Evolutionary conservation across 176 grass and related monocot genomes (phyloP).

Genomic region (Pontederia paniculata): DNA sequence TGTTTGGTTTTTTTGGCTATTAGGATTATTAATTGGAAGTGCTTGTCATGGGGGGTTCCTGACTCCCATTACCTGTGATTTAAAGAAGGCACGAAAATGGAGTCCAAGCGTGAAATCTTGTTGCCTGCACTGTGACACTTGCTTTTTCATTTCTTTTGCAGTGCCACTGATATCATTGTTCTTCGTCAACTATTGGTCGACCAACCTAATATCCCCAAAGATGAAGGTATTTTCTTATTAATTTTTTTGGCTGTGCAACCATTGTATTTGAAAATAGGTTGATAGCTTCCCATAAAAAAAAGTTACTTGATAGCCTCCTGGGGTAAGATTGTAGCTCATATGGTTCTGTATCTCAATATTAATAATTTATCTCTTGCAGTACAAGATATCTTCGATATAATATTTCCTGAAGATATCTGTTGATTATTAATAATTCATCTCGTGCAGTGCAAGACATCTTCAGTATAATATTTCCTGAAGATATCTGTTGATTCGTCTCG

Average conservation of each 20-base stretch:
- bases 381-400: constrained; percentile 65
- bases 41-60: no score
- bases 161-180: constrained; percentile 48
- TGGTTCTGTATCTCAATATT: constrained; percentile 10
- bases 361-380: constrained; percentile 37
- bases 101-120: not conserved
- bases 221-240: constrained; percentile 47
- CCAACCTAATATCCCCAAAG: constrained; percentile 76
- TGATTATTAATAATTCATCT: constrained; percentile 2
- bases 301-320: not conserved
- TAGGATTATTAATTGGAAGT: no score
- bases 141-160: constrained; percentile 14
- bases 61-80: no score
- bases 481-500: constrained; percentile 42
- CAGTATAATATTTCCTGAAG: constrained; percentile 60
- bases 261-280: not conserved
- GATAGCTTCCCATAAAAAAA: no score
- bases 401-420: constrained; percentile 79
- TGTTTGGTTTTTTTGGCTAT: no score
- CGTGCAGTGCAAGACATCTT: constrained; percentile 81
- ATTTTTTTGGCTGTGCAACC: not conserved
- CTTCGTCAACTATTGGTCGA: constrained; percentile 56
- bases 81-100: not conserved
- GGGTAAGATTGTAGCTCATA: not conserved
- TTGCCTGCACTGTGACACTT: not conserved